Evolutionary conservation across 208 protist genomes (phyloP).

Genomic region (Leishmania guyanensis): DNA sequence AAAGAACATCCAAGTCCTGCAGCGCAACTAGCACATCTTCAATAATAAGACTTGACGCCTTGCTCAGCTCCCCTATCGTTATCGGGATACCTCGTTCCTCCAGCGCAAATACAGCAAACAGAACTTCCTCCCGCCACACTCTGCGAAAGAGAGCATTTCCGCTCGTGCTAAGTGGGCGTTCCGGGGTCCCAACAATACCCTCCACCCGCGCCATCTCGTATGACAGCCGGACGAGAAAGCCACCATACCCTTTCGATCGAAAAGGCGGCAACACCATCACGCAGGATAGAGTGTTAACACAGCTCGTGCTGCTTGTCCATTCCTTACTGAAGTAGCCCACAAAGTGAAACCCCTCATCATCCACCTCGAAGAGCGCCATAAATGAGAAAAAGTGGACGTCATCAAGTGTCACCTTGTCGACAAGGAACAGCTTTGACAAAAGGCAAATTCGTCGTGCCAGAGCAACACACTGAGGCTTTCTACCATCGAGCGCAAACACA

Average conservation of each 20-base stretch:
- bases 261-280: constrained; percentile 77
- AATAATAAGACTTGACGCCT: constrained; percentile 56
- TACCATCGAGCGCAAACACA: constrained; percentile 71
- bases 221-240: constrained; percentile 65
- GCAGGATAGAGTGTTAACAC: constrained; percentile 79
- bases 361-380: constrained; percentile 64
- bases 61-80: constrained; percentile 60
- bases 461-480: constrained; percentile 47
- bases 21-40: constrained; percentile 67
- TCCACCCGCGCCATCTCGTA: constrained; percentile 74
- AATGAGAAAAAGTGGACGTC: constrained; percentile 82
- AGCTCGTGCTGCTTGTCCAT: constrained; percentile 54
- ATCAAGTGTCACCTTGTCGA: constrained; percentile 77
- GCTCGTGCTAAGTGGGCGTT: constrained; percentile 62
- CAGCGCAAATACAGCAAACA: constrained; percentile 51
- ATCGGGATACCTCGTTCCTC: constrained; percentile 39
- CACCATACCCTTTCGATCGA: constrained; percentile 65
- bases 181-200: constrained; percentile 57
- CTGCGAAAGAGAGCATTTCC: constrained; percentile 68
- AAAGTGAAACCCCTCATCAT: constrained; percentile 79
- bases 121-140: constrained; percentile 63
- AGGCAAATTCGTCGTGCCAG: constrained; percentile 58
- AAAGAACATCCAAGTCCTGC: constrained; percentile 58
- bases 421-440: constrained; percentile 61
- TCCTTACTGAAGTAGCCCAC: constrained; percentile 81